Evolutionary conservation across 805 yeast species (phyloP).

Genomic region (Trichomonascus vanleenenianus): DNA sequence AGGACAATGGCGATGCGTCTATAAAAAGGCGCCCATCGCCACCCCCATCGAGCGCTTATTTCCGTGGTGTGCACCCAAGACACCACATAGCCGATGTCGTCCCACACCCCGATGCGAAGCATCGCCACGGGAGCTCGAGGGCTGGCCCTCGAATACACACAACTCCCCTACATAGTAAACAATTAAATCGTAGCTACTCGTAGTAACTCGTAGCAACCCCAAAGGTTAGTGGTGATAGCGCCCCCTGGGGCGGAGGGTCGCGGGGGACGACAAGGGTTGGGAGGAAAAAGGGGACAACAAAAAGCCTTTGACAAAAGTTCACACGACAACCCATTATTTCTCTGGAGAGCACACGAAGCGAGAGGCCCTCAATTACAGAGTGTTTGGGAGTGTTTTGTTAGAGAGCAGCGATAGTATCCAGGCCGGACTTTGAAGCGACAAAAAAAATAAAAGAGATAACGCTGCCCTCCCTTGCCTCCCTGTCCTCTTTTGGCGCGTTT

Average conservation of each 20-base stretch:
- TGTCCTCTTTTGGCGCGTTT: neutral
- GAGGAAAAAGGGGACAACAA: neutral
- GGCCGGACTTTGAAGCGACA: neutral
- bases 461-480: neutral
- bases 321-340: neutral
- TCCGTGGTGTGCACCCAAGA: too few species aligned
- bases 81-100: too few species aligned
- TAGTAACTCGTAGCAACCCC: too few species aligned
- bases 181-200: too few species aligned
- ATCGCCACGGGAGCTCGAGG: too few species aligned
- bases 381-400: neutral
- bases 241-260: neutral
- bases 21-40: too few species aligned
- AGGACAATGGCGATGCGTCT: too few species aligned
- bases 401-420: neutral
- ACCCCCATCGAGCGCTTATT: too few species aligned
- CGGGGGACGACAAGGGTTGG: neutral
- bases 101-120: too few species aligned
- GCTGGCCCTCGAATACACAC: too few species aligned
- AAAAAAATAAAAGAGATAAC: neutral
- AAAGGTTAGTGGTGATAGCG: too few species aligned
- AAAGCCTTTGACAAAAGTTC: neutral
- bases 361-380: neutral
- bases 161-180: too few species aligned
- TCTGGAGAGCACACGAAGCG: neutral